Evolutionary conservation across 495 filamentous ascomycete genomes (phyloP), one percentile per base, ranked within the genome.

Genomic region (Lepraria neglecta): DNA sequence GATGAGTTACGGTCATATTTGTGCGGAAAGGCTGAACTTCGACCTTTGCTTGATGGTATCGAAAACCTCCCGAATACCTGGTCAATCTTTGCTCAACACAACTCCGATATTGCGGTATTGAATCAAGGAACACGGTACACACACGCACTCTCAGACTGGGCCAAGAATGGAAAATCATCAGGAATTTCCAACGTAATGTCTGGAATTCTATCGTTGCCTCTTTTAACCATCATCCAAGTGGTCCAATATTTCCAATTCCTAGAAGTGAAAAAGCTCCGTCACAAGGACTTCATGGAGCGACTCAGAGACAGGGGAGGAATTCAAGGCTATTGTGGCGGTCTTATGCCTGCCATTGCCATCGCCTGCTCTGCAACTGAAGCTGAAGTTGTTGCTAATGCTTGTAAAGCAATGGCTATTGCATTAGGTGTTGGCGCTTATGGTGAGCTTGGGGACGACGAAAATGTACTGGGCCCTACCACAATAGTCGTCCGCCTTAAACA

Each of bases 201-300:
- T 2, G 70, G 66, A 1, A 70, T 69, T 15, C 31, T 71, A 9
- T 62, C 72, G 10, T 54, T 73, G 14, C 69, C 69, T 3, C 47
- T 71, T 6, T 62, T 72, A 5, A 61, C 65, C n/a, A 58, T 68
- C 3, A 64, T 72, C 40, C 72, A 74, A 59, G 63, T 67, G 5
- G 58, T 57, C 14, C 72, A 73, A 48, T 74, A 72, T 53, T 67
- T 72, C 21, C 64, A 69, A 31, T 73, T 68, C 56, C 67, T 74
- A 3, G 61, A 69, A 6, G 51, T 58, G 40, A 55, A 61, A 42
- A 57, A 21, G 14, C 30, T 64, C 19, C 24, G 40, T 10, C 62
- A 64, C 40, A 6, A 2, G 12, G 62, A 64, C 15, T 56, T 64
- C 24, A n/a, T 64, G 19, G 47, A 33, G 24, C 31, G n/a, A 30